These are phyloP conservation scores for Ramalina intermedia DNA, from an alignment of 495 filamentous ascomycete genomes.

Conservation along the genomic window DNA sequence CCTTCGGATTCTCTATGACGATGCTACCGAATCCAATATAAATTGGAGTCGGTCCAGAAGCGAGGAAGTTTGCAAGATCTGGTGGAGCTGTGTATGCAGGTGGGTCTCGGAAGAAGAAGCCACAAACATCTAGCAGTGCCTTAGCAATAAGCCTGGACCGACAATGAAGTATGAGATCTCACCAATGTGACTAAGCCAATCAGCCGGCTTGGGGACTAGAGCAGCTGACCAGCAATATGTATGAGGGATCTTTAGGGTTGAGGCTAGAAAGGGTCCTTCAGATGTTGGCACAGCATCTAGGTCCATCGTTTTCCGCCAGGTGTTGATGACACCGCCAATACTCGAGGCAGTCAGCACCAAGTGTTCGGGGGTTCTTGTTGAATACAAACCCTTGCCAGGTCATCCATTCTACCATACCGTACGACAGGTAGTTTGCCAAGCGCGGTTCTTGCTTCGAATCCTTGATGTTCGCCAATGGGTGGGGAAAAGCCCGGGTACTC, in stretches of 20 bases:
- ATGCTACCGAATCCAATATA: slow-evolving; percentile 60
- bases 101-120: slow-evolving; percentile 45
- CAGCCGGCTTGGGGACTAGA: slow-evolving; percentile 44
- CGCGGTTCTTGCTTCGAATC: slow-evolving; percentile 28
- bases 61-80: slow-evolving; percentile 38
- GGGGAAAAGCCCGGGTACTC: slow-evolving; percentile 38
- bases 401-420: slow-evolving; percentile 46
- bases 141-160: background rate
- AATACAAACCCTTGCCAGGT: slow-evolving; percentile 48
- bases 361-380: background rate
- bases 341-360: slow-evolving; percentile 18
- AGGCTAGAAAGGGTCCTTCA: slow-evolving; percentile 22
- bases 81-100: slow-evolving; percentile 29
- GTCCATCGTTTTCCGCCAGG: slow-evolving; percentile 35
- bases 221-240: slow-evolving; percentile 54
- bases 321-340: slow-evolving; percentile 46
- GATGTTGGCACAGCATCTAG: slow-evolving; percentile 33
- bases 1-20: slow-evolving; percentile 44
- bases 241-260: slow-evolving; percentile 40
- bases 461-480: slow-evolving; percentile 41
- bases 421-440: slow-evolving; percentile 43
- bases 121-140: slow-evolving; percentile 32
- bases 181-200: slow-evolving; percentile 45
- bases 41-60: slow-evolving; percentile 38
- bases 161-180: slow-evolving; percentile 6